Evolutionary conservation across 345 rosid species (phyloP).

Genomic region (Murraya paniculata): DNA sequence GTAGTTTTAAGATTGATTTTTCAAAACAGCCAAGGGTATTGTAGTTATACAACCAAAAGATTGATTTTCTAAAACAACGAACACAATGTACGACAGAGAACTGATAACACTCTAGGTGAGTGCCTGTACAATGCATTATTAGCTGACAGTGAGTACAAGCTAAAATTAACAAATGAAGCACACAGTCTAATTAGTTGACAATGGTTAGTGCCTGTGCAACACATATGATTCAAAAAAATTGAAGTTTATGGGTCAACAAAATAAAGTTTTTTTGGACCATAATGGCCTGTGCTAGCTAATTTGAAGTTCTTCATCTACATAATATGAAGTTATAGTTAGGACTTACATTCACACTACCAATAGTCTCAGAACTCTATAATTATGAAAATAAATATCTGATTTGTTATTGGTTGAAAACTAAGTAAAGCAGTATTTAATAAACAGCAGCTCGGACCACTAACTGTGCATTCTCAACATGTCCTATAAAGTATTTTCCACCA

Average conservation of each 20-base stretch:
- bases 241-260: neutral
- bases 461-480: neutral
- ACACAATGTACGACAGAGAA: neutral
- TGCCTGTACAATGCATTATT: too few species aligned
- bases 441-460: neutral
- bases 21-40: neutral
- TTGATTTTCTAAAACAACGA: neutral
- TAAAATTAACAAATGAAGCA: neutral
- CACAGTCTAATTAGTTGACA: neutral
- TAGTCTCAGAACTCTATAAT: neutral
- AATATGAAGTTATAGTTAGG: neutral
- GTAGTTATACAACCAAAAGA: neutral
- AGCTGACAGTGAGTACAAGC: too few species aligned
- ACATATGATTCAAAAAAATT: slow-evolving; percentile 1
- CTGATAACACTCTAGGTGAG: too few species aligned
- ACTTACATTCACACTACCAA: neutral
- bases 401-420: neutral
- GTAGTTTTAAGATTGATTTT: too few species aligned
- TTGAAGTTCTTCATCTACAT: neutral
- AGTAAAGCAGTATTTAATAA: neutral
- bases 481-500: neutral
- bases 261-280: neutral
- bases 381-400: neutral
- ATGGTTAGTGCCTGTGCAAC: neutral
- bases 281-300: neutral